Evolutionary conservation across 805 yeast species (phyloP).

Genomic region (Clavispora phyllophila): DNA sequence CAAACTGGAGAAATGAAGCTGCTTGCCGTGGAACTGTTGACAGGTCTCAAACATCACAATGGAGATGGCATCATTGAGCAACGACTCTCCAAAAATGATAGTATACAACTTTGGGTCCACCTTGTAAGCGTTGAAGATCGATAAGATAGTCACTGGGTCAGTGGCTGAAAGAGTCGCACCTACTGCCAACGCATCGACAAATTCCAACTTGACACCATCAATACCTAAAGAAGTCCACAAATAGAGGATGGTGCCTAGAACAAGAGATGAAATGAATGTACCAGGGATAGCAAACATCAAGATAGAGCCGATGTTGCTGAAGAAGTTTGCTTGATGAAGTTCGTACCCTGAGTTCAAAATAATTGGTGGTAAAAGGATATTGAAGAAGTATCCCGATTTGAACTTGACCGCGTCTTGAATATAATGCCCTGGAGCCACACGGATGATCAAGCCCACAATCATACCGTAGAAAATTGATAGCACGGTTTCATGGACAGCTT

Average conservation of each 20-base stretch:
- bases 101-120: constrained; percentile 98
- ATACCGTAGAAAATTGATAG: constrained; percentile 93
- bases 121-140: constrained; percentile 94
- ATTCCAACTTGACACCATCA: constrained; percentile 82
- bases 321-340: constrained; percentile 91
- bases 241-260: constrained; percentile 80
- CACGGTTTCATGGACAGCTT: constrained; percentile 97
- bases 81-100: constrained; percentile 93
- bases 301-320: constrained; percentile 85
- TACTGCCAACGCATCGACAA: constrained; percentile 95
- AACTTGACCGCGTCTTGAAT: constrained; percentile 96
- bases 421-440: constrained; percentile 92
- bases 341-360: constrained; percentile 96
- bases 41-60: constrained; percentile 99
- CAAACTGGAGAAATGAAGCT: constrained; percentile 64
- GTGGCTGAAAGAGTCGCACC: constrained; percentile 98
- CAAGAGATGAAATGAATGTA: constrained; percentile 86
- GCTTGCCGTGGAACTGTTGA: constrained; percentile 87
- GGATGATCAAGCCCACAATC: constrained; percentile 87
- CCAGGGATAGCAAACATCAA: constrained; percentile 96
- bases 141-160: constrained; percentile 94
- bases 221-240: constrained; percentile 90
- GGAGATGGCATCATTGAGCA: constrained; percentile 94
- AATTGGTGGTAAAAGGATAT: constrained; percentile 90
- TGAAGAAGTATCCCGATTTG: constrained; percentile 91